Base-by-base conservation (phyloP, 805 yeast species). In the Wickerhamiella spandovensis region DNA sequence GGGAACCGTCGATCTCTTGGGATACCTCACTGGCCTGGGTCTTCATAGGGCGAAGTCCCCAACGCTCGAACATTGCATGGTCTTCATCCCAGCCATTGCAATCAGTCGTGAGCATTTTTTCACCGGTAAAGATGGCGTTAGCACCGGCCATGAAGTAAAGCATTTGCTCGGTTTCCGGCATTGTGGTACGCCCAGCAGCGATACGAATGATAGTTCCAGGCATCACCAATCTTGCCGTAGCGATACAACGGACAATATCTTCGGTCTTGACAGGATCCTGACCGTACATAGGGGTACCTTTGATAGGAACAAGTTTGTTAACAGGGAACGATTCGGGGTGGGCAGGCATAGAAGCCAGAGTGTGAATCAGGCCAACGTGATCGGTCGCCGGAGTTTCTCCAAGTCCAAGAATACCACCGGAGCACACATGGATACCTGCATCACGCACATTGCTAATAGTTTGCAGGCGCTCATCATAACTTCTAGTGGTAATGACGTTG, bases 61-160 rank as follows among this genome's bases (percentile, higher is more conserved):
- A 84, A 58, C 73, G 77, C 6, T 65, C 61, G 28, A 84, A 67
- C 86, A 84, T 77, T 8, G 65, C 73, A 51, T 73, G 81, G 61
- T 84, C 92, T 58, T 82, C 89, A 44, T 83, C 86, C 89, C 90
- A 84, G 6, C 87, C 88, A 56, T 77, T 81, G 62, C 90, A 83
- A 78, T 79, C 77, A 3, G 92, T 84, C 2, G 92, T 84, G 51
- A 84, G 67, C 90, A 84, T 84, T 56, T 74, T 77, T 63, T 83
- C 81, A 37, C 92, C 92, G 0, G 89, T 84, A 64, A 84, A 84
- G 41, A 84, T 79, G 18, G 90, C 88, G 64, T 84, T 84, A 56
- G 81, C 79, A 18, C 92, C 92, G 32, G 82, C 78, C 77, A 81
- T 72, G 63, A 84, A 84, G 55, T 89, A 81, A 58, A 84, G 63